phyloP scores from a whole-genome alignment of 352 stramenopile species.

The Globisporangium paddicum region DNA sequence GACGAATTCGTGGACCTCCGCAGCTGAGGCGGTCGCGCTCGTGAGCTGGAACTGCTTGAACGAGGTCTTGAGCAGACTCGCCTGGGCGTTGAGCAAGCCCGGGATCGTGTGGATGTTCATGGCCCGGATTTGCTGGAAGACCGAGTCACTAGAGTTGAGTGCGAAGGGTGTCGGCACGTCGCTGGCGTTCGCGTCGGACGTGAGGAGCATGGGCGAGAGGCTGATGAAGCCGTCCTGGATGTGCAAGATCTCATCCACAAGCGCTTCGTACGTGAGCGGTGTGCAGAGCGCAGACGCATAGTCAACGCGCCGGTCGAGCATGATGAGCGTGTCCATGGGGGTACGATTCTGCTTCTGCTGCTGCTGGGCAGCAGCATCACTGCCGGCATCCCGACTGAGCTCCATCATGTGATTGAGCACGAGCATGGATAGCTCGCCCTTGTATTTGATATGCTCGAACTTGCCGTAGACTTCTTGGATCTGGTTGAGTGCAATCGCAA shows the following conservation, averaged over 20 bases:
- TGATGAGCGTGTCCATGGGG: slow-evolving; percentile 52
- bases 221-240: slow-evolving; percentile 59
- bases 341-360: slow-evolving; percentile 6
- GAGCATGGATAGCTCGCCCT: slow-evolving; percentile 65
- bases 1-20: slow-evolving; percentile 73
- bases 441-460: slow-evolving; percentile 75
- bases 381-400: slow-evolving; percentile 18
- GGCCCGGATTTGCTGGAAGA: slow-evolving; percentile 60
- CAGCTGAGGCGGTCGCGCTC: slow-evolving; percentile 33
- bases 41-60: slow-evolving; percentile 53
- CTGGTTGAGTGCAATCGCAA: slow-evolving; percentile 39
- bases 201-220: slow-evolving; percentile 30
- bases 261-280: slow-evolving; percentile 66
- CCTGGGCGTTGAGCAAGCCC: slow-evolving; percentile 38
- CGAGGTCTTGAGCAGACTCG: slow-evolving; percentile 40
- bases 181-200: slow-evolving; percentile 25
- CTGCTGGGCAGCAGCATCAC: background rate
- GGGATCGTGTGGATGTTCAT: slow-evolving; percentile 59
- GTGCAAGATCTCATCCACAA: slow-evolving; percentile 58
- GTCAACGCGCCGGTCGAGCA: slow-evolving; percentile 69
- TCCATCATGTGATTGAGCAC: slow-evolving; percentile 67
- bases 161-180: slow-evolving; percentile 22
- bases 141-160: slow-evolving; percentile 53
- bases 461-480: slow-evolving; percentile 53
- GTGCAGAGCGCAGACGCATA: slow-evolving; percentile 62